Evolutionary conservation across 1,284 basidiomycete genomes (phyloP).

Genomic region (Phylloboletellus chloephorus): DNA sequence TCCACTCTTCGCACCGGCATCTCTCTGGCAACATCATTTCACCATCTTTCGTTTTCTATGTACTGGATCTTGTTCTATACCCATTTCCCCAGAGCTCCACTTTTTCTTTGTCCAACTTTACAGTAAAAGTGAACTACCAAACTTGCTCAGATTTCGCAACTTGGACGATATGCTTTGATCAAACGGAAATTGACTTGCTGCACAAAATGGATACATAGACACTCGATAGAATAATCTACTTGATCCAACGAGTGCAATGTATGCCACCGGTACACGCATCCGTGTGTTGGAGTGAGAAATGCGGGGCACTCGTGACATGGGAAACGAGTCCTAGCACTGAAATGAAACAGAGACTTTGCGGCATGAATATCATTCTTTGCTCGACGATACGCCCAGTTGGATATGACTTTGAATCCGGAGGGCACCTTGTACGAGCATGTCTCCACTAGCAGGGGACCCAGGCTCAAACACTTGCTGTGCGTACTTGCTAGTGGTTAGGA

Average conservation of each 20-base stretch:
- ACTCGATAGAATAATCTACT: not conserved
- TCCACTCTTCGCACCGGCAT: no score
- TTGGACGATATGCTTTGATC: no score
- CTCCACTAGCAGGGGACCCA: not conserved
- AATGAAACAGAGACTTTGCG: not conserved
- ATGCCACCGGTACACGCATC: conserved; percentile 7
- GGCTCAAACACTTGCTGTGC: no score
- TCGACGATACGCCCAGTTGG: conserved; percentile 78
- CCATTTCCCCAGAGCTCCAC: no score
- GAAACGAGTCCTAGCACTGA: not conserved
- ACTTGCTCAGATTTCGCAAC: no score
- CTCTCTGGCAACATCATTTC: no score
- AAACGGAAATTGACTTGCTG: no score
- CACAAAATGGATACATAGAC: conserved; percentile 1
- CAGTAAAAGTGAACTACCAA: no score
- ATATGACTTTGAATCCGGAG: conserved; percentile 55
- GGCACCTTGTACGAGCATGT: conserved; percentile 79
- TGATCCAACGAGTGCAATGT: conserved; percentile 12
- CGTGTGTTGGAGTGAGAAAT: conserved; percentile 1
- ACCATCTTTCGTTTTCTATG: no score
- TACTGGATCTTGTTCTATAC: no score
- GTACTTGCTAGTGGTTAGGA: no score
- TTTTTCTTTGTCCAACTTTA: no score
- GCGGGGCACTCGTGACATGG: conserved; percentile 7
- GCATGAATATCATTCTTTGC: conserved; percentile 44